phyloP scores from a whole-genome alignment of 177 flowering plant genomes.

The Telopea speciosissima region DNA sequence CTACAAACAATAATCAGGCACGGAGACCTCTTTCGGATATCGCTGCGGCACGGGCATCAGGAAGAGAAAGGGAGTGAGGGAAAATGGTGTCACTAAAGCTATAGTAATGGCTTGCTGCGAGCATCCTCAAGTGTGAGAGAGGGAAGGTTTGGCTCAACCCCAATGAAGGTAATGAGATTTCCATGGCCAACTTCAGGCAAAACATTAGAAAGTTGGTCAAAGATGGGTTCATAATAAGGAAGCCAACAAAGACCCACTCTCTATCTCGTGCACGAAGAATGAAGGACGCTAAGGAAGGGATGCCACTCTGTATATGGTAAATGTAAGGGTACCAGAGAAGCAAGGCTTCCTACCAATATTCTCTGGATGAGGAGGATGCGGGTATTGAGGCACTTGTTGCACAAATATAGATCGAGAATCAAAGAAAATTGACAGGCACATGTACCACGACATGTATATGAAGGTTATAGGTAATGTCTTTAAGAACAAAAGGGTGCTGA shows the following conservation, averaged over 20 bases:
- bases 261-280: conserved; percentile 6
- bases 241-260: conserved; percentile 4
- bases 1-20: conserved; percentile 33
- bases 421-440: conserved; percentile 5
- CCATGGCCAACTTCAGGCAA: conserved; percentile 6
- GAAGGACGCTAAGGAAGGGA: conserved; percentile 5
- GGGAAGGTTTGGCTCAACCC: conserved; percentile 7
- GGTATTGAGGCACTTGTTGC: conserved; percentile 4
- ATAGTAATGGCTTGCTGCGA: not conserved
- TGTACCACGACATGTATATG: conserved; percentile 7
- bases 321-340: conserved; percentile 4
- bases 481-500: conserved; percentile 6
- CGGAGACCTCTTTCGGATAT: not conserved
- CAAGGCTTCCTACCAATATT: conserved; percentile 1
- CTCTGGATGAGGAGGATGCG: conserved; percentile 9
- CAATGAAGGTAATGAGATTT: conserved; percentile 4
- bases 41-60: not conserved
- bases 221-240: conserved; percentile 6
- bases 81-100: conserved; percentile 1
- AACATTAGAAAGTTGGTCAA: conserved; percentile 6
- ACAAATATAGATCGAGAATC: conserved; percentile 2
- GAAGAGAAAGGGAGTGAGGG: not conserved
- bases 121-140: conserved; percentile 1
- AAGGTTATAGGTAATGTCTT: conserved; percentile 5
- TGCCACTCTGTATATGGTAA: conserved; percentile 6